Percentiles rank a stretch among this genome's conserved stretches.
phyloP scores from a whole-genome alignment of 768 basidiomycete genomes.

The Pulveroboletus sp. region DNA sequence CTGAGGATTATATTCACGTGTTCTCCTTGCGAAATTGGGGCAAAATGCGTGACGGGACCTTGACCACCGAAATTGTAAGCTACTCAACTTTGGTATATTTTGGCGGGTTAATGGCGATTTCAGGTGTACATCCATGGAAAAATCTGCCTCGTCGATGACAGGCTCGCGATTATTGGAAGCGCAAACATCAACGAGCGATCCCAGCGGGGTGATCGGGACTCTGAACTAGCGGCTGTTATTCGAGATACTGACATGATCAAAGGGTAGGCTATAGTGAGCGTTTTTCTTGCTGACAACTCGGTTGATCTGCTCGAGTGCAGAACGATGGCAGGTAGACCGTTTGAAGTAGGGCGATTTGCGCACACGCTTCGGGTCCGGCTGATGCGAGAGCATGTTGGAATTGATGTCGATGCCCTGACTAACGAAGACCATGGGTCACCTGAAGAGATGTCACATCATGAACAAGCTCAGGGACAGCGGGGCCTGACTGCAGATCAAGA shows the following conservation, averaged over 20 bases:
- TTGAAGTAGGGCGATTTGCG: slow-evolving; percentile 94
- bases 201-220: slow-evolving; percentile 93
- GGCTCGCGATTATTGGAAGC: slow-evolving; percentile 89
- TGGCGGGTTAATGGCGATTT: slow-evolving; percentile 10
- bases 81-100: not conserved
- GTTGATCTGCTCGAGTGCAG: slow-evolving; percentile 36
- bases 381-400: slow-evolving; percentile 95
- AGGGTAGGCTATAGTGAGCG: slow-evolving; percentile 46
- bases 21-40: slow-evolving; percentile 94
- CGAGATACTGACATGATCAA: slow-evolving; percentile 97
- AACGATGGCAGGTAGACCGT: slow-evolving; percentile 90
- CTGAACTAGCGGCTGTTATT: slow-evolving; percentile 88
- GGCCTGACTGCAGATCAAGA: slow-evolving; percentile 71
- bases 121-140: slow-evolving; percentile 82
- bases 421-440: slow-evolving; percentile 65
- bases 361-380: slow-evolving; percentile 89
- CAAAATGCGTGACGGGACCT: slow-evolving; percentile 74
- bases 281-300: not conserved
- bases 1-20: slow-evolving; percentile 85
- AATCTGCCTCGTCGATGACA: slow-evolving; percentile 85
- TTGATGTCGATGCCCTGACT: slow-evolving; percentile 86
- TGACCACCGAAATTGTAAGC: slow-evolving; percentile 83
- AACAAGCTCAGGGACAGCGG: slow-evolving; percentile 55
- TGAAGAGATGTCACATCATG: slow-evolving; percentile 44
- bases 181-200: slow-evolving; percentile 98